Conservation (phyloP, 148 eudicot genomes). For the Rhododendron vialii region DNA sequence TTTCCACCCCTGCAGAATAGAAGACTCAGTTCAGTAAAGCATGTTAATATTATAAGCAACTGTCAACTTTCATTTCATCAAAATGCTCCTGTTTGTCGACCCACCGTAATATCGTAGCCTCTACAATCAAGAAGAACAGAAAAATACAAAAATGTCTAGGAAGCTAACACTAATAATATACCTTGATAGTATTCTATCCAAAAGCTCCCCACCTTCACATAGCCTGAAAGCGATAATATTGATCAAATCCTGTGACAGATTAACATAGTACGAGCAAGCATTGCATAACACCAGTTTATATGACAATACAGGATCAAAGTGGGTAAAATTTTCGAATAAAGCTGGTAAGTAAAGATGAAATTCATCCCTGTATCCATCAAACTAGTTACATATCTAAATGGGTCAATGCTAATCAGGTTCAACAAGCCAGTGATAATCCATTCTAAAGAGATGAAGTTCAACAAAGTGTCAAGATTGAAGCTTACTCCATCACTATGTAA, state of each 20-base stretch:
- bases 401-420: background rate
- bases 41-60: background rate
- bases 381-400: background rate
- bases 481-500: constrained; percentile 98
- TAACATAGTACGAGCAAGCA: background rate
- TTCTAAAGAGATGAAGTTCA: constrained; percentile 8
- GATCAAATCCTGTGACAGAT: constrained; percentile 3
- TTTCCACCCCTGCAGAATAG: constrained; percentile 73
- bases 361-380: background rate
- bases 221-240: constrained; percentile 43
- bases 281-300: background rate
- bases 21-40: background rate
- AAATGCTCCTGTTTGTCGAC: background rate
- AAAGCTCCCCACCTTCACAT: constrained; percentile 96
- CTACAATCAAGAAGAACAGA: background rate
- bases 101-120: background rate
- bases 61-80: background rate
- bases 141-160: background rate
- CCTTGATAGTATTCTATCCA: constrained; percentile 94
- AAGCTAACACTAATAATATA: constrained; percentile 20
- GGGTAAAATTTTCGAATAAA: background rate
- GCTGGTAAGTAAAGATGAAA: background rate
- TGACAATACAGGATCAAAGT: background rate
- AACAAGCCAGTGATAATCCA: background rate
- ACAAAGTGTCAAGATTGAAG: constrained; percentile 1